These are phyloP conservation scores for Geotrichum reessii DNA, from an alignment of 1,139 yeast species.

Conservation along the genomic window DNA sequence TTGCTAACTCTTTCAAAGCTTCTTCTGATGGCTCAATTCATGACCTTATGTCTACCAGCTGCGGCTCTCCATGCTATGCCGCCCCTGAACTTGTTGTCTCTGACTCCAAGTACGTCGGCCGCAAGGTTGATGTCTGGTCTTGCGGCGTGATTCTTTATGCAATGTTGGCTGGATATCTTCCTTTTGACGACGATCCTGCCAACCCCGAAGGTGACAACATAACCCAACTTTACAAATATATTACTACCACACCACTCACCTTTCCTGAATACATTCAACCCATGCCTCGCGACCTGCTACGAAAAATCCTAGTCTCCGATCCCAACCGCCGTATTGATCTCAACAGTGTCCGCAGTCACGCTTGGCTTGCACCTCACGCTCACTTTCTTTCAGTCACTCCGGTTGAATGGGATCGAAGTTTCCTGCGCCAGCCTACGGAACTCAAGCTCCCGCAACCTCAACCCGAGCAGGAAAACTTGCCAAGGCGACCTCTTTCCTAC, in stretches of 20 bases:
- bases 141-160: constrained; percentile 93
- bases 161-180: constrained; percentile 94
- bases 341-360: constrained; percentile 67
- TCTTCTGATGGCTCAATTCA: constrained; percentile 30
- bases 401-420: constrained; percentile 70
- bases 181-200: constrained; percentile 95
- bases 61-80: constrained; percentile 98
- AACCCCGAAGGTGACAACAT: constrained; percentile 96
- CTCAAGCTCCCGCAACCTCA: background rate
- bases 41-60: constrained; percentile 88
- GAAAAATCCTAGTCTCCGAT: constrained; percentile 79
- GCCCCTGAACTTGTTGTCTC: constrained; percentile 95
- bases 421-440: constrained; percentile 17
- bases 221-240: constrained; percentile 82
- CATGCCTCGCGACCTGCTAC: constrained; percentile 80
- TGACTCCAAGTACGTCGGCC: constrained; percentile 83
- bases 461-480: constrained; percentile 20
- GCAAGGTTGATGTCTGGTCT: constrained; percentile 95
- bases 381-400: constrained; percentile 80
- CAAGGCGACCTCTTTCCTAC: constrained; percentile 16
- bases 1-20: constrained; percentile 71
- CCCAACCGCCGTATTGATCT: constrained; percentile 74
- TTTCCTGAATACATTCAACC: constrained; percentile 94
- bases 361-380: constrained; percentile 81
- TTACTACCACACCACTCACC: constrained; percentile 83